Conservation (phyloP, 306 rosid species). For the Quercus ilex region DNA sequence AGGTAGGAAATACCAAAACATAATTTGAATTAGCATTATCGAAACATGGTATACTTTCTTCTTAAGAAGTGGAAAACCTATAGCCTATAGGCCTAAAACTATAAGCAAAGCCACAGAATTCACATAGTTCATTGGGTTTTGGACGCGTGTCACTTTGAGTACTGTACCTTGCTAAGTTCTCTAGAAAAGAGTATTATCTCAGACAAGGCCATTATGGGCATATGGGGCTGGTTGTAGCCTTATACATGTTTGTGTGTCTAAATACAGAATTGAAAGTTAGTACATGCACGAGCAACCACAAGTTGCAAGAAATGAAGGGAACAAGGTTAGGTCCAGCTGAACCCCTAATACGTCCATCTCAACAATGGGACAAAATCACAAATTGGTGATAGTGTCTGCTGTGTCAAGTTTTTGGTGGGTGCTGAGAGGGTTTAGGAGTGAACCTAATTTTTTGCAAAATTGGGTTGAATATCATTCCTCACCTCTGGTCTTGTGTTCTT, state of each 20-base stretch:
- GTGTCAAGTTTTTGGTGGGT: conserved; percentile 23
- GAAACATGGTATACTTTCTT: neutral
- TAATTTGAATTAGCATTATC: too few relatives aligned
- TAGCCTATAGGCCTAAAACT: neutral
- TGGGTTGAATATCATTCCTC: too few relatives aligned
- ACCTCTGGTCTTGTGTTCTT: too few relatives aligned
- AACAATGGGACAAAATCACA: conserved; percentile 3
- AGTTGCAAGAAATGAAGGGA: neutral
- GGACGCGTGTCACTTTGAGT: conserved; percentile 10
- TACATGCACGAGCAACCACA: conserved; percentile 8
- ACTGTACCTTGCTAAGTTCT: neutral
- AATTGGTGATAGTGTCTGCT: conserved; percentile 7
- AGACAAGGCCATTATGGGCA: neutral
- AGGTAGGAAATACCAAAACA: too few relatives aligned
- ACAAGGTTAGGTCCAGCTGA: neutral
- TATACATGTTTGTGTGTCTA: neutral
- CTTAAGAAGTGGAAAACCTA: neutral
- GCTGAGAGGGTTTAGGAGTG: neutral
- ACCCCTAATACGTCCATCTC: neutral
- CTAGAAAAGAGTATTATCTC: neutral
- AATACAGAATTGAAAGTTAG: neutral
- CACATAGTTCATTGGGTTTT: neutral
- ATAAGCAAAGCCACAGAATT: conserved; percentile 12
- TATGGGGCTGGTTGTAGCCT: neutral
- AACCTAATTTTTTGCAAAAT: neutral